Base-by-base conservation (phyloP, 257 asterid genomes). In the Asclepias syriaca region DNA sequence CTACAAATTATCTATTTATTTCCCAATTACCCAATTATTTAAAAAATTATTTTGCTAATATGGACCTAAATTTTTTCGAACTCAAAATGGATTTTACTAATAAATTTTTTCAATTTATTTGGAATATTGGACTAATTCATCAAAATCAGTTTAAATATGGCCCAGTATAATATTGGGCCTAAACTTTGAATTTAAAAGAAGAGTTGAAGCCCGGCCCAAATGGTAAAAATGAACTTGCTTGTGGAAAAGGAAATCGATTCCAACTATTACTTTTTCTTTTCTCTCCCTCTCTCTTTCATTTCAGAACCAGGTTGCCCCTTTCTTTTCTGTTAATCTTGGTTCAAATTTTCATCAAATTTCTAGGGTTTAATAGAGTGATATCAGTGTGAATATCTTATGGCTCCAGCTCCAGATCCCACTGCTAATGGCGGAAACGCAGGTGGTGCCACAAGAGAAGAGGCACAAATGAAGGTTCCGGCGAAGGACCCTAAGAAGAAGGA, bases 401-500 rank as follows among this genome's bases (percentile, higher is more conserved):
- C 79, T 40, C 72, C 68, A 65, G 75, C 71, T 34, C 78, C 75
- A 48, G 85, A 83, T 83, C 73, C 70, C 53, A 68, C 80, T 84
- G 87, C 85, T 81, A 70, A 91, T 83, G 74, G 79, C 43, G 84
- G 87, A 54, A 48, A 73, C 84, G 67, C 76, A 22, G 84, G 77
- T 66, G 91, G 87, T 76, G 79, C 84, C 48, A 72, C 85, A 78
- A 81, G 58, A 40, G 93, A 90, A 57, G 95, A 82, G 72, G 82
- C 91, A 2, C 29, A 86, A 2, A 73, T 57, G 55, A 91, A 91
- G 84, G 83, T 77, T 8, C 95, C 96, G 22, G 61, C 95, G 3
- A 90, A 92, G 76, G 98, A 92, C 83, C 85, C 68, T 0, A 94
- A 91, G 81, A 91, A 89, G 85, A 92, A 91, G 87, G 96, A 93